phyloP scores from a whole-genome alignment of 192 early-diverging fungal genomes.

The Rhizophagus clarus region DNA sequence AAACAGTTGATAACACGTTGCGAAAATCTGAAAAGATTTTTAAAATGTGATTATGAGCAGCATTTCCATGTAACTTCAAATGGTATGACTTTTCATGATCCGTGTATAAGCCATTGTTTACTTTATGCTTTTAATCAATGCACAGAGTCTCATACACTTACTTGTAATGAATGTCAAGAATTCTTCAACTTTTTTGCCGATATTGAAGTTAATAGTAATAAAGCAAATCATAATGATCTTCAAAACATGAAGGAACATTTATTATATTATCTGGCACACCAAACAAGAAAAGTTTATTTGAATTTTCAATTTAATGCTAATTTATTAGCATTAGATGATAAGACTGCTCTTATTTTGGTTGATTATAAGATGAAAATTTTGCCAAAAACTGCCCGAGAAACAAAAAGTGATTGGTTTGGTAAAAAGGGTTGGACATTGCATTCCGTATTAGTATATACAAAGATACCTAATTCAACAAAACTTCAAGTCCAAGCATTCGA shows the following conservation, averaged over 20 bases:
- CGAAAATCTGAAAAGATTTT: background rate
- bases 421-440: background rate
- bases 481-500: too few relatives aligned
- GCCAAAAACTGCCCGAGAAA: background rate
- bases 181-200: background rate
- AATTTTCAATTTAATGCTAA: background rate
- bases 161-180: slow-evolving; percentile 1
- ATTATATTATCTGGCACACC: background rate
- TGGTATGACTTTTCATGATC: background rate
- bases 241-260: background rate
- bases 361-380: slow-evolving; percentile 21
- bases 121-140: slow-evolving; percentile 7
- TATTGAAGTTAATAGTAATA: background rate
- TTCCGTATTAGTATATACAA: background rate
- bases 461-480: too few relatives aligned
- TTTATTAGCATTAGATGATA: background rate
- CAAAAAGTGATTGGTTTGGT: background rate
- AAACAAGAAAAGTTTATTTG: too few relatives aligned
- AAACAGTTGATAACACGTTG: background rate
- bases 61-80: background rate
- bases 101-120: background rate
- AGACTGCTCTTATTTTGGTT: background rate
- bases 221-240: background rate
- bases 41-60: background rate
- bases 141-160: background rate